phyloP scores from a whole-genome alignment of 768 basidiomycete species.

The Holtermannia corniformis region DNA sequence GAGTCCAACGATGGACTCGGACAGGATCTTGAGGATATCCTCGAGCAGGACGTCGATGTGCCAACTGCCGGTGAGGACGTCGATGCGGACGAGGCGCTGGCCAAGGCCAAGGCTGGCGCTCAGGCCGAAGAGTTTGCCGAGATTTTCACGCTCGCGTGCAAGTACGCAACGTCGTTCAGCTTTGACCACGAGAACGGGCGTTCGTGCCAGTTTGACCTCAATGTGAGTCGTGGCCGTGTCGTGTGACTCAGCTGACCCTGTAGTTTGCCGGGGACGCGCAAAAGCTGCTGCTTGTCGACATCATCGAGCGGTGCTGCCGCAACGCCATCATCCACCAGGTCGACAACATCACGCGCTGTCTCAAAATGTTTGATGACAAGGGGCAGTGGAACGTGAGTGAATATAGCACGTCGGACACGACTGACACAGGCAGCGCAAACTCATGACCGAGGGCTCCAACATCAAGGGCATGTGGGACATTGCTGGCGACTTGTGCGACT shows the following conservation, averaged over 20 bases:
- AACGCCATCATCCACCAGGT: constrained; percentile 83
- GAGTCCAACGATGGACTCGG: constrained; percentile 41
- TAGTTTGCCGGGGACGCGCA: constrained; percentile 83
- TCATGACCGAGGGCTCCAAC: constrained; percentile 86
- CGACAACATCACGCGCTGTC: constrained; percentile 71
- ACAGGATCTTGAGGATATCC: constrained; percentile 32
- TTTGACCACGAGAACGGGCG: constrained; percentile 49
- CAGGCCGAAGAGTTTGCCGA: constrained; percentile 34
- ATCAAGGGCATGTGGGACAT: constrained; percentile 72
- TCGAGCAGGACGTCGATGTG: constrained; percentile 63
- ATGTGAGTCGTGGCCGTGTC: constrained; percentile 49
- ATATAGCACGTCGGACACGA: background rate
- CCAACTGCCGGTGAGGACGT: constrained; percentile 42
- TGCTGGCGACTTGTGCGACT: constrained; percentile 53
- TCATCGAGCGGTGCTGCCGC: constrained; percentile 78
- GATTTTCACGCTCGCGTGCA: constrained; percentile 47
- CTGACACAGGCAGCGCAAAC: constrained; percentile 46
- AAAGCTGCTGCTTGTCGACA: constrained; percentile 85
- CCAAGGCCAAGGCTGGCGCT: constrained; percentile 18
- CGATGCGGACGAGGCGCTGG: constrained; percentile 18
- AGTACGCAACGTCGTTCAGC: constrained; percentile 60
- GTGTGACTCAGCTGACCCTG: background rate
- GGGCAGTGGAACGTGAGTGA: constrained; percentile 38
- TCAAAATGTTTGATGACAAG: constrained; percentile 39
- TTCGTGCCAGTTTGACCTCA: constrained; percentile 67